Conservation (phyloP, 805 yeast genomes). For the Yarrowia sp. region DNA sequence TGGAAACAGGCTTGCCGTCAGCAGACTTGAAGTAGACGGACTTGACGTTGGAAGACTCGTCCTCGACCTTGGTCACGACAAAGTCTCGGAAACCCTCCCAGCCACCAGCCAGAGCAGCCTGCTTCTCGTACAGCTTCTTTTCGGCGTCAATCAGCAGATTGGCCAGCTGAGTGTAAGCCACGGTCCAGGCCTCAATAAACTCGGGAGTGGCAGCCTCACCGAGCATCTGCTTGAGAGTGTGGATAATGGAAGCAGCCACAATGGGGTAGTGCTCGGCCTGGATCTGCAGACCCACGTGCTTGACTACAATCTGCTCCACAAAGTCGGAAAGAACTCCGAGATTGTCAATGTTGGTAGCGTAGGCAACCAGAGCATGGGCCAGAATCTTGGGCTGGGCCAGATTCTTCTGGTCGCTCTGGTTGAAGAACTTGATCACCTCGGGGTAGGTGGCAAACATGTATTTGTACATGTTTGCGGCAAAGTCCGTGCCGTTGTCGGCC, state of each 20-base stretch:
- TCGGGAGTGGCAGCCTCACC: constrained; percentile 60
- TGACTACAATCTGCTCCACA: constrained; percentile 58
- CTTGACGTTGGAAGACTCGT: constrained; percentile 48
- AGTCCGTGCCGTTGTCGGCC: constrained; percentile 50
- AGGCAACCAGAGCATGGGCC: constrained; percentile 57
- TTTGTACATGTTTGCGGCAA: constrained; percentile 54
- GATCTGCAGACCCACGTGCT: constrained; percentile 64
- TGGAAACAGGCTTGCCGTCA: constrained; percentile 39
- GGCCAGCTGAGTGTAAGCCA: constrained; percentile 63
- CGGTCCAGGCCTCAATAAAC: constrained; percentile 60
- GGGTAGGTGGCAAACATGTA: constrained; percentile 54
- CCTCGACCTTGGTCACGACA: constrained; percentile 42
- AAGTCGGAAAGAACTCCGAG: constrained; percentile 50
- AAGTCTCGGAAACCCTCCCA: constrained; percentile 64
- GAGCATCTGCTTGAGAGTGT: constrained; percentile 51
- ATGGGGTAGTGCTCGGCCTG: constrained; percentile 62
- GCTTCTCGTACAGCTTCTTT: constrained; percentile 43
- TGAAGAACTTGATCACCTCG: constrained; percentile 59
- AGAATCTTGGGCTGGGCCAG: constrained; percentile 56
- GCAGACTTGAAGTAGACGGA: constrained; percentile 51
- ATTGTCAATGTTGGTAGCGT: constrained; percentile 62
- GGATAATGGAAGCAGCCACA: constrained; percentile 57
- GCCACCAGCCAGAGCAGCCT: constrained; percentile 39
- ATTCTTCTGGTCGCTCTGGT: constrained; percentile 52
- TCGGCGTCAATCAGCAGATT: constrained; percentile 57